Base-by-base conservation (phyloP, 2,329 filamentous ascomycete species). In the Plectosphaerella plurivora region DNA sequence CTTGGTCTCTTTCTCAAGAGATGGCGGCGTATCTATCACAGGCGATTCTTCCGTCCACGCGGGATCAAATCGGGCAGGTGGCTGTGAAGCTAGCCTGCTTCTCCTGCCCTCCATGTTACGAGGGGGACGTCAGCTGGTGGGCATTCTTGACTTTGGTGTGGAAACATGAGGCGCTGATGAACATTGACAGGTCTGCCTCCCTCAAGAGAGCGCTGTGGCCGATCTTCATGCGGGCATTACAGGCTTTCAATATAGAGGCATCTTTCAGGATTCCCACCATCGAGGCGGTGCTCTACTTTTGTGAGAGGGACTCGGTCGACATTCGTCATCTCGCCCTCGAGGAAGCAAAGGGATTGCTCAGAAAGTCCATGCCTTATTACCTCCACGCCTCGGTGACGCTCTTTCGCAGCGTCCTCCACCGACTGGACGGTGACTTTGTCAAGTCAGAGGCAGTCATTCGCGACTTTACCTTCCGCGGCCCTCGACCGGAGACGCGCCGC, bases 111-210 rank as follows among this genome's bases (percentile, higher is more conserved):
- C 66, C 62, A 4, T 64, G 63, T 33, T 67, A 63, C 12, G 66
- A 68, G 45, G 66, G 66, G 7, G 65, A 67, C 18, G 57, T 55
- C 3, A 55, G 57, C 14, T 69, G 66, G 66, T 67, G 61, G 15
- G 52, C 10, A 2, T 3, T 22, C 36, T 8, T 33, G 28, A 22
- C 22, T 33, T 33, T 33, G 8, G 28, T 8, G 28, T 1, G 15
- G 1, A 45, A 45, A 0, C 5, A 2, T 5, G 2, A 2, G 6
- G 2, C 6, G 4, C 57, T 60, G 7, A 62, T 11, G 8, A n/a
- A 18, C 1, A 16, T 4, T 1, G 11, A 3, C 20, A 67, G 64
- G 65, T 55, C 62, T 3, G 35, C 53, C 1, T 54, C 56, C 0
- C 25, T 63, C 1, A 67, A 67, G 18, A 57, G 57, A 0, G 53